These are phyloP conservation scores for Penicillium nucicola DNA, from an alignment of 495 filamentous ascomycete species.

Conservation along the genomic window DNA sequence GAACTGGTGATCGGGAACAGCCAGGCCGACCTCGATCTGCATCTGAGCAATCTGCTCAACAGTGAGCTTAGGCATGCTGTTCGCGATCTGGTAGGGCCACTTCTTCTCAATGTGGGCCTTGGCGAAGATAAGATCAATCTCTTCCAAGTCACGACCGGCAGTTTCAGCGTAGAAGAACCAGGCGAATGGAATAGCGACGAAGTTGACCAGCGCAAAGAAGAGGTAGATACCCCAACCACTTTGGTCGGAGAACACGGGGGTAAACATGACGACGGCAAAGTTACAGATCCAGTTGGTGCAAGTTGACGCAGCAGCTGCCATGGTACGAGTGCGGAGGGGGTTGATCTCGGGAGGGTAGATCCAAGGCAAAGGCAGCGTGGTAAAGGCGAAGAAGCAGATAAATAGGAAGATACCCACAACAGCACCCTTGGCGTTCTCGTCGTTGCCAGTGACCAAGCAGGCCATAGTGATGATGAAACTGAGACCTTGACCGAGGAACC, in stretches of 20 bases:
- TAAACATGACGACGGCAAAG: constrained; percentile 48
- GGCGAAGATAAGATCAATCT: constrained; percentile 59
- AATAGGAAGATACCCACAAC: constrained; percentile 40
- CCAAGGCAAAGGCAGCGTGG: constrained; percentile 54
- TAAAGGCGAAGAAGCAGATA: constrained; percentile 40
- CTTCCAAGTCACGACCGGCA: constrained; percentile 64
- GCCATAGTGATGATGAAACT: constrained; percentile 37
- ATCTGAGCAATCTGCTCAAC: constrained; percentile 30
- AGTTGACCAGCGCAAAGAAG: constrained; percentile 72
- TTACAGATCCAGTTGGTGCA: constrained; percentile 48
- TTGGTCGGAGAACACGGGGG: constrained; percentile 33
- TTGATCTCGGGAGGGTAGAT: constrained; percentile 75
- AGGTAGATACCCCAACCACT: constrained; percentile 37
- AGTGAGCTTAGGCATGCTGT: constrained; percentile 36
- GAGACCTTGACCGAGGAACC: constrained; percentile 56
- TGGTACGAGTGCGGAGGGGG: constrained; percentile 68
- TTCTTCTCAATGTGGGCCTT: constrained; percentile 41
- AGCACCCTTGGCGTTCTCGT: constrained; percentile 31
- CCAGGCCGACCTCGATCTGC: constrained; percentile 30
- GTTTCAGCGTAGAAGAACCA: constrained; percentile 76
- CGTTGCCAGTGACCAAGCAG: constrained; percentile 23
- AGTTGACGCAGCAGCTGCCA: constrained; percentile 49
- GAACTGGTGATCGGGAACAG: constrained; percentile 11
- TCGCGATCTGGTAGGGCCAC: constrained; percentile 33
- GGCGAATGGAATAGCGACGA: constrained; percentile 56